These are phyloP conservation scores for Crithidia bombi DNA, from an alignment of 208 protist species.

Conservation along the genomic window DNA sequence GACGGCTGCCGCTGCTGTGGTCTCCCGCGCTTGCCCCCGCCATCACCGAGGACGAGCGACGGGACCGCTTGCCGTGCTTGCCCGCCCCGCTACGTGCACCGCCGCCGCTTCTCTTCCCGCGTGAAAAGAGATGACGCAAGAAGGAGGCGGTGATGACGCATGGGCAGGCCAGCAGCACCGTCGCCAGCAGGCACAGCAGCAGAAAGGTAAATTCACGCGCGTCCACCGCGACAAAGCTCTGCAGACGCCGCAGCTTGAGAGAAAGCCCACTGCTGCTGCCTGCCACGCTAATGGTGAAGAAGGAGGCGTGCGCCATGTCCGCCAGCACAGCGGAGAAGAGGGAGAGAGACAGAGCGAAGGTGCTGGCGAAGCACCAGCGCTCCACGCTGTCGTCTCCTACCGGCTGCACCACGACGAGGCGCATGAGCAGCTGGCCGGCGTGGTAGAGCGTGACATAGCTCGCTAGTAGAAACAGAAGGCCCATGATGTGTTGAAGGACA, in stretches of 20 bases:
- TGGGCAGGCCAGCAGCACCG: constrained; percentile 26
- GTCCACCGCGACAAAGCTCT: constrained; percentile 5
- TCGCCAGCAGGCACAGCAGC: constrained; percentile 23
- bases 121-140: constrained; percentile 3
- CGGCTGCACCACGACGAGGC: constrained; percentile 34
- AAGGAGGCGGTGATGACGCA: not conserved
- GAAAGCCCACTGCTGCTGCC: not conserved
- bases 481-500: not conserved
- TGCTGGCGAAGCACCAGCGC: constrained; percentile 37
- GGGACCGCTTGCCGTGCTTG: constrained; percentile 1
- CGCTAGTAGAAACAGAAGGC: constrained; percentile 17
- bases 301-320: constrained; percentile 27
- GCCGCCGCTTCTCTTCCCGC: not conserved
- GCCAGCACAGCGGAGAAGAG: constrained; percentile 34
- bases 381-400: constrained; percentile 13
- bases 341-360: constrained; percentile 30
- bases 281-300: not conserved
- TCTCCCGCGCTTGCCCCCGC: not conserved
- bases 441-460: constrained; percentile 35
- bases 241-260: not conserved
- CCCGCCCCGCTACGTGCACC: not conserved
- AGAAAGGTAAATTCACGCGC: constrained; percentile 20
- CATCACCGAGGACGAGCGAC: not conserved
- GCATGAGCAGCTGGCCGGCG: constrained; percentile 35
- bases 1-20: not conserved